Base-by-base conservation (phyloP, 768 basidiomycete species). In the Psilocybe cubensis region DNA sequence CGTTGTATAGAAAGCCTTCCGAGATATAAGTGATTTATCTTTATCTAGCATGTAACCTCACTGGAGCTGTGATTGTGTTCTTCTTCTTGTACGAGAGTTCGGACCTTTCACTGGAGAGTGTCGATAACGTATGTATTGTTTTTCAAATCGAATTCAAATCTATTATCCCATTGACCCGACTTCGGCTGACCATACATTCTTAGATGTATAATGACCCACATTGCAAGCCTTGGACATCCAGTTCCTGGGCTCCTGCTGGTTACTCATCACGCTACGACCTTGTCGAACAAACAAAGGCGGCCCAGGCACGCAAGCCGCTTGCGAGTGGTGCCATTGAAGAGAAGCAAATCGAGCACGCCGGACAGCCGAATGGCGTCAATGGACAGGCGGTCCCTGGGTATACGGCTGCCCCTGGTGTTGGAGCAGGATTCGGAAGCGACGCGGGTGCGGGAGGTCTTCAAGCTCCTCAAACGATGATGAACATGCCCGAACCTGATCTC, bases 1-100 rank as follows among this genome's bases (percentile, higher is more conserved):
- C 31, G 12, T 7, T 33, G 31, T 6, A 33, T 24, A 3, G 17
- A 25, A 12, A 10, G 18, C 10, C n/a, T 48, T 8, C 7, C 10
- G 0, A 17, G 10, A 38, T n/a, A 43, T 35, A 4, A 25, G 4
- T 35, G 20, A 18, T 21, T 7, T 27, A 27, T 33, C 31, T 41
- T 31, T 49, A 31, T n/a, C 0, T 33, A 76, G 80, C 80, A 25
- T 87, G 85, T 66, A 87, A 87, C 65, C 74, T 87, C n/a, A 70
- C 71, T 25, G 84, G 81, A 31, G 84, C 84, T 1, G 67, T 80
- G 43, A 72, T 89, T 57, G 87, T 89, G 18, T 90, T 75, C 68
- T 77, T 89, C 67, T 91, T 89, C 84, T 77, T 92, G 1, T 91
- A 91, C 74, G 89, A 91, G 67, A 83, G 83, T 7, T 80, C 84